A percentile compares a stretch with the other conserved stretches of the same genome.
phyloP scores from a whole-genome alignment of 768 basidiomycete species.

The Rhodotorula paludigena region DNA sequence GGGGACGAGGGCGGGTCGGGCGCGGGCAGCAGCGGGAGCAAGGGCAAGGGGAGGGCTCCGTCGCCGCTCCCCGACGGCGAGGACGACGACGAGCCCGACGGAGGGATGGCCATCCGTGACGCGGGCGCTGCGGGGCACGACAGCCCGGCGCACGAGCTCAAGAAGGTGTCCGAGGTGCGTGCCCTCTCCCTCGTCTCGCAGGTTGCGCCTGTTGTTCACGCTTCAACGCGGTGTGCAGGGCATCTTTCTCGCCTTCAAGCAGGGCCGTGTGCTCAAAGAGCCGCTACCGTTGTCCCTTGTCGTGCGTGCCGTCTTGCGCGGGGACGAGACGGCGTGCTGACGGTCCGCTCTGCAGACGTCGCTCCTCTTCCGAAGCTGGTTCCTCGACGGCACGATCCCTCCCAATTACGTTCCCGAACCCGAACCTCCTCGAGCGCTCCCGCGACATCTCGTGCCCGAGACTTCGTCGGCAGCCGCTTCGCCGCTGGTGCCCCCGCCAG shows the following conservation, averaged over 20 bases:
- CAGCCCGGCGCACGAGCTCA: constrained; percentile 12
- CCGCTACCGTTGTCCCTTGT: constrained; percentile 24
- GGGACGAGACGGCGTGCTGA: neutral
- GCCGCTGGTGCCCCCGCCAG: neutral
- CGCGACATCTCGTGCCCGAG: neutral
- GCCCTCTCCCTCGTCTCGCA: no score
- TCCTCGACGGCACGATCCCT: constrained; percentile 36
- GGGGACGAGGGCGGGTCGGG: neutral
- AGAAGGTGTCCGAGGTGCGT: constrained; percentile 28
- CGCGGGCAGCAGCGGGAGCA: constrained; percentile 4
- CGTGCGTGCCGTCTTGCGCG: neutral
- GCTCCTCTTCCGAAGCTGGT: constrained; percentile 23
- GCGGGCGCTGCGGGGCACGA: constrained; percentile 2
- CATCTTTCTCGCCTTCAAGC: constrained; percentile 37
- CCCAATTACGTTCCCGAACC: constrained; percentile 17
- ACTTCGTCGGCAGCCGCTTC: neutral
- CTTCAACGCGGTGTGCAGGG: neutral
- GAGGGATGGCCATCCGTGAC: constrained; percentile 4
- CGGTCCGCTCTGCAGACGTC: constrained; percentile 3
- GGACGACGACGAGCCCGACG: constrained; percentile 13
- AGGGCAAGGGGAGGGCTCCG: constrained; percentile 2
- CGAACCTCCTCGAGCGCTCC: neutral
- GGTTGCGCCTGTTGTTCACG: neutral
- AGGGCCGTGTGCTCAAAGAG: constrained; percentile 19
- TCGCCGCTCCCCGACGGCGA: neutral